Base-by-base conservation (phyloP, 345 rosid species). In the Rubroshorea leprosula region DNA sequence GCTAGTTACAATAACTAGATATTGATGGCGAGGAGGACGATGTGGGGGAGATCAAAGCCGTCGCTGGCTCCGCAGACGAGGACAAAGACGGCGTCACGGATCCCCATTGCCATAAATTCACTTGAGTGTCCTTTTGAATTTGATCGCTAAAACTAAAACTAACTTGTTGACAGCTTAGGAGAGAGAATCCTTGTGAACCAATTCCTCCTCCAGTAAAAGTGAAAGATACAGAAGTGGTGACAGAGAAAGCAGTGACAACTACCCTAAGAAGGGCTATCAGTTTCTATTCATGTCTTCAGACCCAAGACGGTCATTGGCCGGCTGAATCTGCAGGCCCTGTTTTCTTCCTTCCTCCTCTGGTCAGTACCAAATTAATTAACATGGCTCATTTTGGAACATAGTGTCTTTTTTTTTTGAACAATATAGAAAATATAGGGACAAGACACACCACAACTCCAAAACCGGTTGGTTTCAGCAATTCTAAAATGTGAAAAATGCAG, bases 241-340 rank as follows among this genome's bases (percentile, higher is more conserved):
- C 75, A 2, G 65, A 68, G 43, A 77, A 67, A 24, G 78, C 63
- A 0, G 66, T 71, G 50, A 80, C 72, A 26, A 9, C 56, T 43
- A 77, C 83, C 20, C 58, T 80, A 19, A 64, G 70, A 57, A 67
- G 91, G 63, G 88, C 80, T 22, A 61, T 78, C 18, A 54, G 64
- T 54, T 82, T 76, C 61, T 80, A 61, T 72, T 74, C 92, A 9
- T 77, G 82, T 55, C 58, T 82, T 38, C 92, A 82, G 23, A 76
- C 86, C 10, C 79, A 77, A 45, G 84, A 82, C 55, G 89, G 89
- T 23, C 89, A 85, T 61, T 85, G 89, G 89, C 92, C 88, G 5
- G 72, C 74, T 18, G 92, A 85, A 62, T 66, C 66, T 24, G 74
- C 86, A 20, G 89, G 92, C 15, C 81, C 92, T 27, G 58, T 73